Evolutionary conservation across 176 grass and related monocot genomes (phyloP).

Genomic region (Raddia distichophylla): DNA sequence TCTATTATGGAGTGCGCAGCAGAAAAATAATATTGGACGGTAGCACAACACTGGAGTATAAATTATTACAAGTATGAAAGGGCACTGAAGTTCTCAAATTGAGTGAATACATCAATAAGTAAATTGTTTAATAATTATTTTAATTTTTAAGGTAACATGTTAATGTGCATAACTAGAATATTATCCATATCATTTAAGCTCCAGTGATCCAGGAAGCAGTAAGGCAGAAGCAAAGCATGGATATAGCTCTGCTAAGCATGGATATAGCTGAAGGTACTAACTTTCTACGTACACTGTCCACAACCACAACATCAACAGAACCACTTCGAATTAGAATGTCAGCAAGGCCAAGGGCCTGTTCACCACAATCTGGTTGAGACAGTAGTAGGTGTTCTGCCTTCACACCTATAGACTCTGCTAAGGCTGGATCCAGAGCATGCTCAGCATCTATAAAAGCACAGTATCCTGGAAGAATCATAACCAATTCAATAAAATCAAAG

Average conservation of each 20-base stretch:
- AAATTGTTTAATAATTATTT: neutral
- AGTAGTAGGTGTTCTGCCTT: conserved; percentile 53
- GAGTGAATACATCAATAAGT: neutral
- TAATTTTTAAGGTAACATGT: neutral
- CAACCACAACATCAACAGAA: conserved; percentile 84
- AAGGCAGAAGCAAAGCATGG: neutral
- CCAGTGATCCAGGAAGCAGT: neutral
- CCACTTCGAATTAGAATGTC: conserved; percentile 81
- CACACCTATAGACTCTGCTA: conserved; percentile 78
- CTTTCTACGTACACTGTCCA: conserved; percentile 73
- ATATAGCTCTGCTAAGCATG: neutral
- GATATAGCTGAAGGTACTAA: conserved; percentile 28
- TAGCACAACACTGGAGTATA: neutral
- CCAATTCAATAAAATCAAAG: neutral
- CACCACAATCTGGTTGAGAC: conserved; percentile 78
- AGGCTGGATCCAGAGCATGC: conserved; percentile 74
- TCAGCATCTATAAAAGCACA: conserved; percentile 87
- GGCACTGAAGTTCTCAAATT: neutral
- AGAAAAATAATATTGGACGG: neutral
- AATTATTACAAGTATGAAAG: neutral
- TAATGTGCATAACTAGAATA: neutral
- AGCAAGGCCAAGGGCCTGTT: conserved; percentile 79
- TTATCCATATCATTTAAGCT: neutral
- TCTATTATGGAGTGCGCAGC: neutral
- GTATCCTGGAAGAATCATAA: conserved; percentile 50